Percentiles rank a stretch among this genome's conserved stretches.
Conservation (phyloP, 768 basidiomycete species). For the Tremella fuciformis region DNA sequence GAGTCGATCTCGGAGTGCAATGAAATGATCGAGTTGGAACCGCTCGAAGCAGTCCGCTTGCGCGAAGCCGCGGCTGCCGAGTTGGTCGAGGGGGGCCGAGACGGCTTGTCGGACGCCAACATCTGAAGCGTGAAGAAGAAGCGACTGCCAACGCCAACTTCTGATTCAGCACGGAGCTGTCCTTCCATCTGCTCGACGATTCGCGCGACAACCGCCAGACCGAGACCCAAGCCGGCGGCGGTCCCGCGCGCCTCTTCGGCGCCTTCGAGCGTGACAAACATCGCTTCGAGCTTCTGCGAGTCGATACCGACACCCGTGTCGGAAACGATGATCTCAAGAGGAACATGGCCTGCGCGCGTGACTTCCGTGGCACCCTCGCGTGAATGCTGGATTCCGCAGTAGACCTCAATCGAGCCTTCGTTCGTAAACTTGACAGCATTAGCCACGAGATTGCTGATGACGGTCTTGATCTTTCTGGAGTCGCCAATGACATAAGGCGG, state of each 20-base stretch:
- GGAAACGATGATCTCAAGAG: constrained; percentile 67
- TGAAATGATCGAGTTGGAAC: constrained; percentile 18
- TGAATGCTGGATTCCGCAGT: constrained; percentile 56
- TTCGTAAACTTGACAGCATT: constrained; percentile 77
- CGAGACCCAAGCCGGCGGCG: constrained; percentile 58
- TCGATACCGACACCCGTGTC: constrained; percentile 75
- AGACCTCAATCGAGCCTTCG: constrained; percentile 62
- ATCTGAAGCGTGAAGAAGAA: constrained; percentile 64
- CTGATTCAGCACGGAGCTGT: constrained; percentile 73
- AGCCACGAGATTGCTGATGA: constrained; percentile 72
- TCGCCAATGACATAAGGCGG: constrained; percentile 65
- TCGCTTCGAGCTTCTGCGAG: constrained; percentile 64
- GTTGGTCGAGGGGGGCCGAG: constrained; percentile 1
- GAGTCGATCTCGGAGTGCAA: constrained; percentile 49
- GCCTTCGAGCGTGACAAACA: constrained; percentile 77
- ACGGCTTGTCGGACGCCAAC: constrained; percentile 17
- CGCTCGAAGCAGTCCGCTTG: constrained; percentile 17
- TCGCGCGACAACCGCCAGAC: constrained; percentile 74
- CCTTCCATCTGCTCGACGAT: constrained; percentile 76
- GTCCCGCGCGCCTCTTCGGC: constrained; percentile 55
- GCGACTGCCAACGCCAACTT: constrained; percentile 63
- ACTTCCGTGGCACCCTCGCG: constrained; percentile 10
- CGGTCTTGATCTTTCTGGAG: constrained; percentile 67
- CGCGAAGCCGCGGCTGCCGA: not conserved
- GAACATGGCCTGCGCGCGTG: constrained; percentile 33